Conservation (phyloP, 164 flowering plant species). For the Piper longum region DNA sequence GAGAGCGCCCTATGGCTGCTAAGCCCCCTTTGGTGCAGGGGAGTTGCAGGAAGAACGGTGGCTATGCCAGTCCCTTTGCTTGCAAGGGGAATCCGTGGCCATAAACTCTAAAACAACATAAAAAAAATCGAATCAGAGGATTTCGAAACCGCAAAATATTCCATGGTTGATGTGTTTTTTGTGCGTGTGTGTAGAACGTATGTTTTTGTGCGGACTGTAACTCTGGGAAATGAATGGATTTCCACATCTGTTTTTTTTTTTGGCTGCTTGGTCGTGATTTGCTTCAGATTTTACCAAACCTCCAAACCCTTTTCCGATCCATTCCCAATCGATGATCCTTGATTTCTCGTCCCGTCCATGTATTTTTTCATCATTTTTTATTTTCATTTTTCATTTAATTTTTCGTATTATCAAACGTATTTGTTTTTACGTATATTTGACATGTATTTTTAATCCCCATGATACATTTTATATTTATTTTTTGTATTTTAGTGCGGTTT, state of each 20-base stretch:
- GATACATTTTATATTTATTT: too few relatives aligned
- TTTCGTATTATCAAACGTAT: too few relatives aligned
- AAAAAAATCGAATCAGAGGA: too few relatives aligned
- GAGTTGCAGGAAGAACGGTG: constrained; percentile 17
- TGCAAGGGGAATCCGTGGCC: constrained; percentile 68
- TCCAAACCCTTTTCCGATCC: background rate
- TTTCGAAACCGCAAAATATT: too few relatives aligned
- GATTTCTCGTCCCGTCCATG: too few relatives aligned
- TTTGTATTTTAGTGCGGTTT: too few relatives aligned
- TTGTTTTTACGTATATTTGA: too few relatives aligned
- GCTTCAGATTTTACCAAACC: background rate
- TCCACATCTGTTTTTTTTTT: background rate
- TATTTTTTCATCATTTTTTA: background rate
- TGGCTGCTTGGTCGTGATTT: background rate
- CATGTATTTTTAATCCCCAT: too few relatives aligned
- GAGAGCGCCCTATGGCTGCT: constrained; percentile 16
- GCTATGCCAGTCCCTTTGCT: constrained; percentile 18
- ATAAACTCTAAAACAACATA: too few relatives aligned
- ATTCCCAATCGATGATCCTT: background rate
- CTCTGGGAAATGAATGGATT: background rate
- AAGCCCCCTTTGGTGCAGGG: constrained; percentile 6
- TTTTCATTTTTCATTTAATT: too few relatives aligned
- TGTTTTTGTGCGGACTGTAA: too few relatives aligned
- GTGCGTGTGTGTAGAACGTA: background rate
- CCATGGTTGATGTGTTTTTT: too few relatives aligned